Conservation (phyloP, 2,329 filamentous ascomycete species). For the Aspergillus sp. region DNA sequence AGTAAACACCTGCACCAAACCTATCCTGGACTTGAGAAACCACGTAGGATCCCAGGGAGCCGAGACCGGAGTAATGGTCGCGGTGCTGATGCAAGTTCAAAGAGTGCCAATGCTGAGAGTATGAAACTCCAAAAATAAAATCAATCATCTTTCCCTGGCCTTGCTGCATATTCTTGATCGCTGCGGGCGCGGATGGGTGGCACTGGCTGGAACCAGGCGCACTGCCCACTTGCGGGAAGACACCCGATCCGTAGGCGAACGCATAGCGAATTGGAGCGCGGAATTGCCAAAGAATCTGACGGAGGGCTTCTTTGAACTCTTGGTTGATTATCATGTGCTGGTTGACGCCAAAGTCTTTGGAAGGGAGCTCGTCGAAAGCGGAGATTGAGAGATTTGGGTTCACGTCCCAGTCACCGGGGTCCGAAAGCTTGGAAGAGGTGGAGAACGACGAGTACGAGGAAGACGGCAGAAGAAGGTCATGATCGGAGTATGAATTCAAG, state of each 20-base stretch:
- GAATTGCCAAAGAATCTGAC: constrained; percentile 87
- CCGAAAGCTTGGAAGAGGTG: constrained; percentile 25
- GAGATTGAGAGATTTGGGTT: constrained; percentile 69
- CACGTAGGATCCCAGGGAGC: constrained; percentile 76
- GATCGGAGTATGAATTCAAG: constrained; percentile 7
- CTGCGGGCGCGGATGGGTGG: constrained; percentile 77
- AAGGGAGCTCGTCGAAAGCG: constrained; percentile 72
- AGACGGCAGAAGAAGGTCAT: constrained; percentile 14
- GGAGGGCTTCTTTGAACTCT: constrained; percentile 87
- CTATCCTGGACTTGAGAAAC: constrained; percentile 83
- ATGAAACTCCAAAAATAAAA: constrained; percentile 93
- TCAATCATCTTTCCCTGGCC: constrained; percentile 95
- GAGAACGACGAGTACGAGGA: constrained; percentile 28
- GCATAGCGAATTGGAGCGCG: constrained; percentile 91
- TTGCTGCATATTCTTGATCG: constrained; percentile 80
- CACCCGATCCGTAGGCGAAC: constrained; percentile 95
- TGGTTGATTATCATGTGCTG: constrained; percentile 95
- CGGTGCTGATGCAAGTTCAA: constrained; percentile 86
- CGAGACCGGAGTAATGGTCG: constrained; percentile 86
- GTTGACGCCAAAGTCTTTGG: constrained; percentile 83
- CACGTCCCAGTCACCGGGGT: constrained; percentile 68
- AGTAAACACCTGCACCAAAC: constrained; percentile 93
- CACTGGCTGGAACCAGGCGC: constrained; percentile 42
- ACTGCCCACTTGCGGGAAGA: constrained; percentile 74
- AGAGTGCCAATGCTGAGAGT: constrained; percentile 95